These are phyloP conservation scores for Auricularia sp. DNA, from an alignment of 768 basidiomycete species.

Conservation along the genomic window DNA sequence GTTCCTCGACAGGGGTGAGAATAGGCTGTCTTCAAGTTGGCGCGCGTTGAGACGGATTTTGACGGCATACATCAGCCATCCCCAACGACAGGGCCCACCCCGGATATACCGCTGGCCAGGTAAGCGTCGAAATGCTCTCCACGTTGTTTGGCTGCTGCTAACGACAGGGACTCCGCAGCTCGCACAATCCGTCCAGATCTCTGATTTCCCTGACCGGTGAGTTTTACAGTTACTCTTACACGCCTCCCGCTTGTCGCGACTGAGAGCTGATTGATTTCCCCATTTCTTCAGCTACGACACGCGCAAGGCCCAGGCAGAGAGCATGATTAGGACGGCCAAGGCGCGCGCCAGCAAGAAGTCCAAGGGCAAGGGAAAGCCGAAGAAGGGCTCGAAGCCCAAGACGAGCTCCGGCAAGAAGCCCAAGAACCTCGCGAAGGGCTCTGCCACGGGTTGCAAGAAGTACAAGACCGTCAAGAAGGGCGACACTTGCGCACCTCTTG, in stretches of 20 bases:
- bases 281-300: background rate
- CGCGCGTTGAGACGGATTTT: background rate
- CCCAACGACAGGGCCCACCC: background rate
- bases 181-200: background rate
- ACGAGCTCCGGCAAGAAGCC: background rate
- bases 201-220: background rate
- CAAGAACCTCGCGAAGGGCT: background rate
- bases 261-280: too few species aligned
- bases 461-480: background rate
- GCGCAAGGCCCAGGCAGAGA: background rate
- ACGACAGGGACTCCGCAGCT: background rate
- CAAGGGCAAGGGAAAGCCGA: background rate
- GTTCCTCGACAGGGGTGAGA: background rate
- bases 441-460: background rate
- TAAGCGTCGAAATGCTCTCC: background rate
- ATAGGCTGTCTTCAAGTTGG: too few species aligned
- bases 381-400: background rate
- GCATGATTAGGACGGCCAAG: background rate
- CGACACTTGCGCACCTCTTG: background rate
- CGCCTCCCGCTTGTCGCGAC: too few species aligned
- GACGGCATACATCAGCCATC: background rate
- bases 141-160: background rate
- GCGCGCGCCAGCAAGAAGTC: background rate
- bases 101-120: background rate
- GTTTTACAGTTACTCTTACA: too few species aligned